Evolutionary conservation across 1,284 basidiomycete species (phyloP), one percentile per base, ranked within the genome.

Genomic region (Microbotryomycetes sp.): DNA sequence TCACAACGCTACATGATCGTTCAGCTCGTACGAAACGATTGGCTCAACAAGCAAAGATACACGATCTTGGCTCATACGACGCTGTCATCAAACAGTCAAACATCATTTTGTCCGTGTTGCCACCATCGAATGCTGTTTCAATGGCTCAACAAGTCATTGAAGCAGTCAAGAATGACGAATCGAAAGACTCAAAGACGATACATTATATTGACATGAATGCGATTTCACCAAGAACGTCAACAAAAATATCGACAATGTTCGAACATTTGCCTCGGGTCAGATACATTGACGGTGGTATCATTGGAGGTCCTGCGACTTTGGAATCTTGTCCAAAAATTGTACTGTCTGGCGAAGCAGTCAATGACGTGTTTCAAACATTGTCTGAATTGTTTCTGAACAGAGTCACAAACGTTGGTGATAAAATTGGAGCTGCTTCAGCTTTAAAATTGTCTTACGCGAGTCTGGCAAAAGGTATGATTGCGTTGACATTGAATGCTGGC

Each of bases 261-360:
- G 36, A 42, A 9, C 9, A 42, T 9, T 9, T 42, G 12, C 9
- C 12, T 19, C 12, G 36, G 12, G 36, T 42, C 12, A 25, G 22
- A 9, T 14, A 50, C 36, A 31, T 58, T 28, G 56, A 58, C 49
- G 56, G 56, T 4, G 29, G 49, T 1, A 51, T 58, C 56, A n/a
- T 58, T 36, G 56, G 56, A n/a, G 56, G 56, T n/a, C 56, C 56
- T 6, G 56, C 56, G 23, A 51, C 49, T 9, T 7, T 26, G 31
- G 45, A 48, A 15, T 45, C n/a, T 7, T 12, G 48, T 2, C 56
- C 56, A 16, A 16, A 26, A 12, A 51, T 58, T 42, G 49, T 32
- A 4, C 26, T 58, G 4, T 51, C 49, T 36, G 56, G 56, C 7
- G 23, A 22, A 1, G 25, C 4, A 1, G 49, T 36, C 3, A n/a